Conservation (phyloP, 2,329 filamentous ascomycete genomes). For the Microdochium nivale region DNA sequence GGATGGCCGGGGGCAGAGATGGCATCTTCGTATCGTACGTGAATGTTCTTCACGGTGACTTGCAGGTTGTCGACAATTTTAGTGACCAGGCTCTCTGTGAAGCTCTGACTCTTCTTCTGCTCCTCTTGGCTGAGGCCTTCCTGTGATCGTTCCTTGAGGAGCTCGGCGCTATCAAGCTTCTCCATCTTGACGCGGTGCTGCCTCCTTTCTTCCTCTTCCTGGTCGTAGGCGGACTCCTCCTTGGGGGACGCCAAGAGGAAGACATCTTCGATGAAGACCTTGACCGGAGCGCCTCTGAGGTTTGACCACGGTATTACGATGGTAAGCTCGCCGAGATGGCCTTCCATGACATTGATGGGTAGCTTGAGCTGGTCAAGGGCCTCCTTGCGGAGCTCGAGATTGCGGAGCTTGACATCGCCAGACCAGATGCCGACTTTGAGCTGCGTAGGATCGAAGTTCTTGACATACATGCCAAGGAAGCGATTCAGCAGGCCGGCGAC, state of each 20-base stretch:
- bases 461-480: conserved; percentile 99
- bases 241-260: conserved; percentile 92
- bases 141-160: conserved; percentile 85
- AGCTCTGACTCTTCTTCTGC: conserved; percentile 95
- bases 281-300: conserved; percentile 85
- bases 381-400: conserved; percentile 88
- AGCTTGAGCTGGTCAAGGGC: conserved; percentile 95
- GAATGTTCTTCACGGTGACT: conserved; percentile 96
- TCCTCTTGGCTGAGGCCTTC: conserved; percentile 93
- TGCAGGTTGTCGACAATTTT: conserved; percentile 98
- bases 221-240: conserved; percentile 87
- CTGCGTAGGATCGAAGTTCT: conserved; percentile 97
- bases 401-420: conserved; percentile 88
- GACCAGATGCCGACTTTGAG: conserved; percentile 99
- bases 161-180: conserved; percentile 91
- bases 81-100: conserved; percentile 87
- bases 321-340: conserved; percentile 85
- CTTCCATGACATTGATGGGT: conserved; percentile 92
- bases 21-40: conserved; percentile 95
- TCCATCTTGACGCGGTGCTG: conserved; percentile 96
- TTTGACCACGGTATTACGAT: conserved; percentile 97
- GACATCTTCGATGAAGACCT: conserved; percentile 93
- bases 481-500: conserved; percentile 96
- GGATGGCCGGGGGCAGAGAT: conserved; percentile 92
- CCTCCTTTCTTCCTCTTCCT: conserved; percentile 82